Percentiles rank a stretch among this genome's conserved stretches.
Evolutionary conservation across 331 rosid genomes (phyloP).

Genomic region (Cucumis variabilis): DNA sequence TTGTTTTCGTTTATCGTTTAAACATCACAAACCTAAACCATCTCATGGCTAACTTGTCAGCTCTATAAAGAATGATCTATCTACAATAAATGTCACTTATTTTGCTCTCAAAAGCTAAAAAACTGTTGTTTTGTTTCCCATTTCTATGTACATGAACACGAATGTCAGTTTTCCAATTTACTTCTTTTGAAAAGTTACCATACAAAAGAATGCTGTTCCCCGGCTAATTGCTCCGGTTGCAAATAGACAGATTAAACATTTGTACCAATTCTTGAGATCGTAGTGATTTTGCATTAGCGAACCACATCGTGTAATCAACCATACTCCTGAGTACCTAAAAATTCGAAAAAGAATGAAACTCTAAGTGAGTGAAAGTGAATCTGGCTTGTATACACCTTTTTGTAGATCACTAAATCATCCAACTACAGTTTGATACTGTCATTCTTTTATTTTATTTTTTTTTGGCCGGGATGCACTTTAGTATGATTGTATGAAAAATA

Average conservation of each 20-base stretch:
- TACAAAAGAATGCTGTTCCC: conserved; percentile 69
- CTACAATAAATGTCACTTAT: neutral
- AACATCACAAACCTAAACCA: neutral
- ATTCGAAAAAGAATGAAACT: no score
- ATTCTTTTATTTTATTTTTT: no score
- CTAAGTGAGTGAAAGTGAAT: no score
- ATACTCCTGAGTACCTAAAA: conserved; percentile 83
- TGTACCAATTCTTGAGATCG: conserved; percentile 80
- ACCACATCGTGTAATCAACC: conserved; percentile 92
- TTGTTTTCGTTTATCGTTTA: neutral
- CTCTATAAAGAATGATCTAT: neutral
- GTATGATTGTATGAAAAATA: neutral
- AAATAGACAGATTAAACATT: conserved; percentile 55
- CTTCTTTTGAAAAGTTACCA: conserved; percentile 91
- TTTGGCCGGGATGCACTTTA: neutral
- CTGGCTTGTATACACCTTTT: no score
- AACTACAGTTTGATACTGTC: no score
- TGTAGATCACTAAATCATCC: neutral
- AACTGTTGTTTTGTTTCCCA: neutral
- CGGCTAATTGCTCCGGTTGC: conserved; percentile 62
- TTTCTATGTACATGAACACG: conserved; percentile 36
- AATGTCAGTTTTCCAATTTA: conserved; percentile 36
- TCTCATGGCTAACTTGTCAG: neutral
- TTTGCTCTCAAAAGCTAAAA: neutral
- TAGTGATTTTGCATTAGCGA: conserved; percentile 67